Base-by-base conservation (phyloP, 441 rosid genomes). In the Erysimum cheiri region DNA sequence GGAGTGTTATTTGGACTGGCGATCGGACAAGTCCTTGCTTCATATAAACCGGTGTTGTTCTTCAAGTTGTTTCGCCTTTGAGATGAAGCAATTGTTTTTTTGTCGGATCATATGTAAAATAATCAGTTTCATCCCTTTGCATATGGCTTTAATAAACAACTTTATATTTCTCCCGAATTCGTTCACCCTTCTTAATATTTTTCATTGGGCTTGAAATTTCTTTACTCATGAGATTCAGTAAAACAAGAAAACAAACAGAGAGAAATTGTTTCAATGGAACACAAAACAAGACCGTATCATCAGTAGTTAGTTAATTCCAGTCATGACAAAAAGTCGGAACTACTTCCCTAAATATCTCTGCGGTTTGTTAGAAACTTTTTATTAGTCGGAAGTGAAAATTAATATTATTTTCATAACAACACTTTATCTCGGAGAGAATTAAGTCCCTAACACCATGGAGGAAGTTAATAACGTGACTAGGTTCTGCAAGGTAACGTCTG, bases 401-500 rank as follows among this genome's bases (percentile, higher is more conserved):
- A 19, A 6, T 5, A 10, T 29, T 7, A 13, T 6, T 53, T 35
- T n/a, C 35, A 28, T n/a, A 22, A 11, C 3, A 49, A 49, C 8
- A n/a, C 24, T 22, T 19, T 7, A 14, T 55, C 39, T 53, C 12
- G 8, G 24, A 54, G 39, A 54, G 32, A 54, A 54, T 8, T 17
- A n/a, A n/a, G n/a, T 6, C 3, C 26, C 4, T 8, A 4, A 15
- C 60, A 35, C 26, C 2, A 32, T 55, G 6, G 14, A 6, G 14
- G 29, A 67, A 26, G 40, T 26, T 26, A 35, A 26, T 36, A n/a
- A 28, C 9, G 24, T 69, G n/a, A 40, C 9, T 2, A 31, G 41
- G 24, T 69, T 59, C 66, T 69, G 73, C 73, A 17, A 48, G 31
- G 59, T 50, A 59, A 69, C 66, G 17, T 59, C 49, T 4, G 66